phyloP scores from a whole-genome alignment of 306 rosid species.

The Quercus bicolor region DNA sequence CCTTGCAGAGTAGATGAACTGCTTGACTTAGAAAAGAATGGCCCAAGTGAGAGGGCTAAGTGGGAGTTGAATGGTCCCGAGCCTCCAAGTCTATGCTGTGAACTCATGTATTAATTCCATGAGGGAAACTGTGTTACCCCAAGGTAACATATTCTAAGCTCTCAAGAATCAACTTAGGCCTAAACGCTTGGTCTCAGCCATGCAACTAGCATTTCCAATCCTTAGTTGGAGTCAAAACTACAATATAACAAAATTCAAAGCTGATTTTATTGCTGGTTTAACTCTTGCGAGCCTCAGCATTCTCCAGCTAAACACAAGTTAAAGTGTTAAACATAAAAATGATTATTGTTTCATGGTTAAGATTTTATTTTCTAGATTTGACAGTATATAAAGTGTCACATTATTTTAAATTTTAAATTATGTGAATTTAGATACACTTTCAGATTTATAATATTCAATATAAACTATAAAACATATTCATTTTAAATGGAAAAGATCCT shows the following conservation, averaged over 20 bases:
- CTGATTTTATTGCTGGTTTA: constrained; percentile 43
- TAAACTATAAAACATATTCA: too few relatives aligned
- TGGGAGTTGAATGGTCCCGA: constrained; percentile 47
- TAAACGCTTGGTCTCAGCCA: constrained; percentile 11
- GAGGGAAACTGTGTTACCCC: constrained; percentile 10
- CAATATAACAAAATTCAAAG: constrained; percentile 31
- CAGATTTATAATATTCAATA: too few relatives aligned
- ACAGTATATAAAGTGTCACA: too few relatives aligned
- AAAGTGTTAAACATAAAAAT: not conserved
- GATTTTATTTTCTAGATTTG: too few relatives aligned
- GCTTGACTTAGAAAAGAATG: constrained; percentile 29
- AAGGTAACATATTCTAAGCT: constrained; percentile 8
- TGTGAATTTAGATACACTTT: too few relatives aligned
- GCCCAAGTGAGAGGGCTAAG: constrained; percentile 18
- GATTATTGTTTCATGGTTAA: constrained; percentile 42
- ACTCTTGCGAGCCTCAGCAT: constrained; percentile 61
- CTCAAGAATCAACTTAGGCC: constrained; percentile 8
- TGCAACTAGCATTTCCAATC: constrained; percentile 37
- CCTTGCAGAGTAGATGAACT: constrained; percentile 15
- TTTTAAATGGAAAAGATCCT: too few relatives aligned
- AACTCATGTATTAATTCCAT: constrained; percentile 17
- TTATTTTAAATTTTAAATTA: too few relatives aligned
- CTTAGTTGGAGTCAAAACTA: constrained; percentile 39
- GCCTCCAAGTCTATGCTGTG: constrained; percentile 28
- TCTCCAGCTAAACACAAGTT: constrained; percentile 52